Base-by-base conservation (phyloP, 1,139 yeast genomes). In the Protomyces macrosporus region DNA sequence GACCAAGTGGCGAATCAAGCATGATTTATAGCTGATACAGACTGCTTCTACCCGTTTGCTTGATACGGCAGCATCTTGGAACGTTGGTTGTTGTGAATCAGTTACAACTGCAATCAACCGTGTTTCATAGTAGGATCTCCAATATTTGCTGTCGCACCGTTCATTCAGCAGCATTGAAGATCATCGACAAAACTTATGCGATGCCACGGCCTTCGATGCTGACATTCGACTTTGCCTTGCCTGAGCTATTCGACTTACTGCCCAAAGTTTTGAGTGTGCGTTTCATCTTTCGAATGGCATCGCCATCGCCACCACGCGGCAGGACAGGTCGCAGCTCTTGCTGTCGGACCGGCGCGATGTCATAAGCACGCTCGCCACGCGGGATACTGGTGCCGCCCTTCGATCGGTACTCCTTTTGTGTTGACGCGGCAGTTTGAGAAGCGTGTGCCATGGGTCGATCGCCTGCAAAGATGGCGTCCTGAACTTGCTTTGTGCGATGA, bases 401-500 rank as follows among this genome's bases (percentile, higher is more conserved):
- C 12, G 55, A 50, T 30, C 40, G 51, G 48, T 50, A 58, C 33
- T 42, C 48, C 16, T 16, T 42, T 16, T 42, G 48, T 16, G 16
- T 10, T 10, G 10, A 14, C 12, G 23, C 10, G 30, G 23, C 16
- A 42, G 12, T 6, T 58, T 51, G 56, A n/a, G 55, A 52, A 7
- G 32, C 23, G 39, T 35, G 48, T 7, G 34, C 12, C 7, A 33
- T 30, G 9, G 39, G n/a, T n/a, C 42, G 53, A 12, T 55, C 42
- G 10, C 62, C 64, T 30, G 45, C 45, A 53, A 37, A 61, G 40
- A 57, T 53, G 16, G 53, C 66, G 6, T 56, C 45, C 37, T 48
- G 83, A 66, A 93, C 85, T 66, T 85, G 80, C 76, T 90, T 86
- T 76, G 93, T 97, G 75, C 95, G 85, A 78, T 91, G 93, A 70